A percentile compares a stretch with the other conserved stretches of the same genome.
These are phyloP conservation scores for Globisporangium paroecandrum DNA, from an alignment of 352 stramenopile genomes.

Conservation along the genomic window DNA sequence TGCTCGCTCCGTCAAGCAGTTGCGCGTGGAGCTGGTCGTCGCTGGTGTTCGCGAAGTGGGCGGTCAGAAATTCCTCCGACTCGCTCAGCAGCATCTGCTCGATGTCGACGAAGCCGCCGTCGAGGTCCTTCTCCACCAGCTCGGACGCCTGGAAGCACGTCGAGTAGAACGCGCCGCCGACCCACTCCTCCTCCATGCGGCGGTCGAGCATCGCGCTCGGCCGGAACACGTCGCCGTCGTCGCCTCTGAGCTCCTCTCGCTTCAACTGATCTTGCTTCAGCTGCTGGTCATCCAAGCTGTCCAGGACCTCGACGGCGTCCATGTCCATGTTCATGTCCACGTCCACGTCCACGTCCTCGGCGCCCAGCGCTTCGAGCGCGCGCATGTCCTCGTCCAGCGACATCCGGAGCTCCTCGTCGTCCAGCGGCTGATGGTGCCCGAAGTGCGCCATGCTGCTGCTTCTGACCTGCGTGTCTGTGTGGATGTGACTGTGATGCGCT, in stretches of 20 bases:
- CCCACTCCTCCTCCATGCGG: constrained; percentile 43
- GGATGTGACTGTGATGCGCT: background rate
- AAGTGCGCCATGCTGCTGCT: constrained; percentile 5
- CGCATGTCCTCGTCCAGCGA: constrained; percentile 18
- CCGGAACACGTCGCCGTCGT: constrained; percentile 43
- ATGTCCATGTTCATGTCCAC: constrained; percentile 4
- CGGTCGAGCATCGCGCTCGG: constrained; percentile 60
- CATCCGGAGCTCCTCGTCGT: constrained; percentile 16
- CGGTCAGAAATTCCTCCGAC: constrained; percentile 33
- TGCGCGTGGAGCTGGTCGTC: constrained; percentile 8
- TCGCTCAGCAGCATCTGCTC: constrained; percentile 61
- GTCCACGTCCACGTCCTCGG: constrained; percentile 8
- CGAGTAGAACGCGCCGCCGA: constrained; percentile 27
- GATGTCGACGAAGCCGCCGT: constrained; percentile 44
- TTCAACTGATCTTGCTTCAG: background rate
- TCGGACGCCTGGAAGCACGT: constrained; percentile 30
- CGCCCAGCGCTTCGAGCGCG: constrained; percentile 17
- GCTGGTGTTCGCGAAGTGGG: constrained; percentile 15
- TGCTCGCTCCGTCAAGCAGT: background rate
- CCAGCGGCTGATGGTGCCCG: constrained; percentile 6
- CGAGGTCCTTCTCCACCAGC: constrained; percentile 23
- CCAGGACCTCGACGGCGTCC: constrained; percentile 8
- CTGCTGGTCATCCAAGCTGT: constrained; percentile 3
- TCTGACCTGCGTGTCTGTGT: background rate
- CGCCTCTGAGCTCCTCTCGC: background rate